A percentile compares a stretch with the other conserved stretches of the same genome.
These are phyloP conservation scores for Candida stauntonica DNA, from an alignment of 805 yeast genomes.

Conservation along the genomic window DNA sequence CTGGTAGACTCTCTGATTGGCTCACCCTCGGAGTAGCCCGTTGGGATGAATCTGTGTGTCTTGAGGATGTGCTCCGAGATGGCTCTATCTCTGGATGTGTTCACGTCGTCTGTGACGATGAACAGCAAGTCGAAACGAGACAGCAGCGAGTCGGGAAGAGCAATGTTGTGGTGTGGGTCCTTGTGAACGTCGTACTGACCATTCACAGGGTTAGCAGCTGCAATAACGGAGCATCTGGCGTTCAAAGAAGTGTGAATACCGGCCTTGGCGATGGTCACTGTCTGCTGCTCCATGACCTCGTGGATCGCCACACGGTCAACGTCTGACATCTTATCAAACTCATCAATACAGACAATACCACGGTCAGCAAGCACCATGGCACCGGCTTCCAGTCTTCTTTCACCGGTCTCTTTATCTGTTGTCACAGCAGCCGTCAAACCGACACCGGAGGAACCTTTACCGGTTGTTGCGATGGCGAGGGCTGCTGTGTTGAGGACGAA, in stretches of 20 bases:
- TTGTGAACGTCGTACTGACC: slow-evolving; percentile 96
- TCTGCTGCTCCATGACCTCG: slow-evolving; percentile 99
- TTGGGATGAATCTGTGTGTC: slow-evolving; percentile 86
- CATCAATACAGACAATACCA: slow-evolving; percentile 97
- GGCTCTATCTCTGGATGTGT: slow-evolving; percentile 76
- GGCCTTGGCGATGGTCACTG: slow-evolving; percentile 96
- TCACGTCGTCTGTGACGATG: slow-evolving; percentile 93
- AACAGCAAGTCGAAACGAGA: slow-evolving; percentile 96
- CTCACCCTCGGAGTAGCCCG: slow-evolving; percentile 87
- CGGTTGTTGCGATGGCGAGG: slow-evolving; percentile 95
- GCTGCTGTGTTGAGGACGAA: slow-evolving; percentile 94
- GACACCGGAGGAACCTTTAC: slow-evolving; percentile 99
- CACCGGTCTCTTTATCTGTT: slow-evolving; percentile 94
- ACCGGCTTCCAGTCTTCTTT: slow-evolving; percentile 94
- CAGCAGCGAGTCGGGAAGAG: slow-evolving; percentile 90
- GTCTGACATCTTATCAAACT: slow-evolving; percentile 97
- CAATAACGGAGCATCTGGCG: slow-evolving; percentile 94
- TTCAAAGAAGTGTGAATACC: slow-evolving; percentile 95
- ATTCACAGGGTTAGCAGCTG: slow-evolving; percentile 96
- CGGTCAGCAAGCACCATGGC: slow-evolving; percentile 98
- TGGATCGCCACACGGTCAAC: slow-evolving; percentile 96
- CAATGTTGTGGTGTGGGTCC: slow-evolving; percentile 95
- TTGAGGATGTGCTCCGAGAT: slow-evolving; percentile 92
- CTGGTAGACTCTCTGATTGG: slow-evolving; percentile 78
- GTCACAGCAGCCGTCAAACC: slow-evolving; percentile 99